Conservation (phyloP, 192 early-diverging fungal species). For the Podila epigama region DNA sequence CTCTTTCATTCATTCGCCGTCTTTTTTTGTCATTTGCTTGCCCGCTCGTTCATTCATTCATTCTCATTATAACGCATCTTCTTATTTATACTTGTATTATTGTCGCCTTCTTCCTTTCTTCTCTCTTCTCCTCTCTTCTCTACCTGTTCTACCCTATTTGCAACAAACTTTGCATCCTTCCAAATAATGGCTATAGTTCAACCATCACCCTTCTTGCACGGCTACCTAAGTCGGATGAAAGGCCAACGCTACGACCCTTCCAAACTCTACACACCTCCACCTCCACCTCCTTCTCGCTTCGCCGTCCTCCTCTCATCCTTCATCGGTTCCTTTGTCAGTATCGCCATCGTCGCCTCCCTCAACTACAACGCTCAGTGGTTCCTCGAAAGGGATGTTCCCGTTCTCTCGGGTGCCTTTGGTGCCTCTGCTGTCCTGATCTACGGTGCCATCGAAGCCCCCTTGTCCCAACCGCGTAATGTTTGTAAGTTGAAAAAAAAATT, state of each 20-base stretch:
- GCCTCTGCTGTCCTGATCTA: conserved; percentile 68
- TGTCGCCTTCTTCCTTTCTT: too few species aligned
- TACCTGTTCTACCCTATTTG: not conserved
- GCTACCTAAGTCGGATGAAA: conserved; percentile 17
- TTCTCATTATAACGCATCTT: too few species aligned
- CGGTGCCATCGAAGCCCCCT: conserved; percentile 65
- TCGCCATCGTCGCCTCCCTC: conserved; percentile 31
- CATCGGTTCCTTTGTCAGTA: conserved; percentile 48
- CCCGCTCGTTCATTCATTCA: too few species aligned
- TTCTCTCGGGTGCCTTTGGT: conserved; percentile 52
- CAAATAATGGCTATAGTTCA: conserved; percentile 2
- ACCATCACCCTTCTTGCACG: conserved; percentile 8
- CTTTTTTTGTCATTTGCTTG: too few species aligned
- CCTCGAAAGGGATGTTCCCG: conserved; percentile 25
- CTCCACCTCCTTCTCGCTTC: conserved; percentile 20
- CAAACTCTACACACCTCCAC: not conserved
- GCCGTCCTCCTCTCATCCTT: conserved; percentile 44
- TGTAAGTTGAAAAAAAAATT: conserved; percentile 44
- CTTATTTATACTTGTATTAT: too few species aligned
- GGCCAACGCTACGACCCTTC: conserved; percentile 30
- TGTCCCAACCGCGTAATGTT: conserved; percentile 66
- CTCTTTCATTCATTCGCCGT: too few species aligned
- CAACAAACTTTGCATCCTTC: not conserved
- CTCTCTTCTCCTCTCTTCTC: not conserved
- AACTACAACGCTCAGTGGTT: conserved; percentile 34